Percentiles rank a stretch among this genome's conserved stretches.
Conservation (phyloP, 208 protist species). For the Acanthamoeba sp. region DNA sequence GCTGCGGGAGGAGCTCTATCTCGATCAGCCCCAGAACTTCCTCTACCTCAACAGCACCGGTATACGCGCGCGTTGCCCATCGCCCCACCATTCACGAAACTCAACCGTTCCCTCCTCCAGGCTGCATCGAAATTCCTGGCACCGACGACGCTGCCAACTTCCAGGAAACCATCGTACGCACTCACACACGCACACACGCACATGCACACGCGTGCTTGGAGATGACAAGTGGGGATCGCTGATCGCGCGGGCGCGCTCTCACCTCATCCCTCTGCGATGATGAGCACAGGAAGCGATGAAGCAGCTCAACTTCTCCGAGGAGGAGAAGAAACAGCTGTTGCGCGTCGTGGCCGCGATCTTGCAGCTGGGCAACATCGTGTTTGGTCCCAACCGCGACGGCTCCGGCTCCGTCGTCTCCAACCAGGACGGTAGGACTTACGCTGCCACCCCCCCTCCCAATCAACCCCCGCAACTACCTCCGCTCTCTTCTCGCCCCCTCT, state of each 20-base stretch:
- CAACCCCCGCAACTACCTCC: background rate
- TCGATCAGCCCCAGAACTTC: slow-evolving; percentile 82
- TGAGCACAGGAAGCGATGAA: slow-evolving; percentile 90
- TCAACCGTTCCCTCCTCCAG: background rate
- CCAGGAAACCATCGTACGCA: slow-evolving; percentile 79
- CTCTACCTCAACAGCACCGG: slow-evolving; percentile 88
- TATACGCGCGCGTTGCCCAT: background rate
- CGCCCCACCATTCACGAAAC: background rate
- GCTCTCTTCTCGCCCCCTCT: background rate
- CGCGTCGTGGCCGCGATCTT: slow-evolving; percentile 92
- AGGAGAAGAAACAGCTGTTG: slow-evolving; percentile 89
- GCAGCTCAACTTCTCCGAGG: slow-evolving; percentile 90
- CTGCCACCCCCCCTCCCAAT: slow-evolving; percentile 34
- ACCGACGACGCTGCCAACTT: slow-evolving; percentile 91
- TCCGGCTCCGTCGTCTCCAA: slow-evolving; percentile 28
- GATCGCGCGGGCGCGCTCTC: no score
- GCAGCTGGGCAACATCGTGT: slow-evolving; percentile 91
- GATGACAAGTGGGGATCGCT: no score
- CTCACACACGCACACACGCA: background rate
- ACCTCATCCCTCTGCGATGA: background rate
- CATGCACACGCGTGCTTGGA: no score
- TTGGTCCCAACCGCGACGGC: slow-evolving; percentile 14
- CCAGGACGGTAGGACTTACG: slow-evolving; percentile 4
- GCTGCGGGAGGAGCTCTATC: slow-evolving; percentile 11
- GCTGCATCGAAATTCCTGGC: slow-evolving; percentile 79